phyloP scores from a whole-genome alignment of 129 eudicot species.

The Helianthus tuberosus region DNA sequence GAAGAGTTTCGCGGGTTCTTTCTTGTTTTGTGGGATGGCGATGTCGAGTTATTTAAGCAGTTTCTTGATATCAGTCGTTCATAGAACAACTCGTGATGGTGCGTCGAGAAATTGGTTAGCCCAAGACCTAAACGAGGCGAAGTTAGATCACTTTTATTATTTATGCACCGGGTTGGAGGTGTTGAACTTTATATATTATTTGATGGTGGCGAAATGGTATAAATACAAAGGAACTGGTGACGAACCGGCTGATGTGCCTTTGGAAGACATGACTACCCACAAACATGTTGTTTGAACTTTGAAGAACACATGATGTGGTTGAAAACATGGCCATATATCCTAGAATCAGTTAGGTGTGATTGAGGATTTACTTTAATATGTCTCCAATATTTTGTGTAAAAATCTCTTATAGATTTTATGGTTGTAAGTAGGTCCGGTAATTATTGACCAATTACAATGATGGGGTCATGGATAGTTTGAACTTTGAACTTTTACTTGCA shows the following conservation, averaged over 20 bases:
- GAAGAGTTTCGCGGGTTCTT: slow-evolving; percentile 56
- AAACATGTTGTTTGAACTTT: slow-evolving; percentile 39
- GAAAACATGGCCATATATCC: neutral
- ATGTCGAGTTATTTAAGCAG: slow-evolving; percentile 50
- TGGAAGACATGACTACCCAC: slow-evolving; percentile 35
- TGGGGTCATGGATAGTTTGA: neutral
- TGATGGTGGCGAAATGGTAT: slow-evolving; percentile 65
- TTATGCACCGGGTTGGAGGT: slow-evolving; percentile 38
- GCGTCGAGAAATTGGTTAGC: slow-evolving; percentile 55
- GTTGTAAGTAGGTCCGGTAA: neutral
- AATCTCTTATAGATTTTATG: neutral
- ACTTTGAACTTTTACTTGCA: neutral
- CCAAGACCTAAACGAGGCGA: slow-evolving; percentile 64
- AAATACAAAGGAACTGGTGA: slow-evolving; percentile 53
- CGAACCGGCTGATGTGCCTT: slow-evolving; percentile 21
- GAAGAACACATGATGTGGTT: neutral
- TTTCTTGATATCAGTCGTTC: slow-evolving; percentile 49
- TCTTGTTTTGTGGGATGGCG: slow-evolving; percentile 47
- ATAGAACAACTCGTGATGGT: slow-evolving; percentile 34
- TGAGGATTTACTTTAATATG: neutral
- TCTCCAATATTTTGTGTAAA: neutral
- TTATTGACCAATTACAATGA: neutral
- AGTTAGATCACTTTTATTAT: slow-evolving; percentile 56
- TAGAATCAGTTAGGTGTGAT: neutral
- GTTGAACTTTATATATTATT: slow-evolving; percentile 46